Evolutionary conservation across 495 filamentous ascomycete species (phyloP).

Genomic region (Podospora didyma): DNA sequence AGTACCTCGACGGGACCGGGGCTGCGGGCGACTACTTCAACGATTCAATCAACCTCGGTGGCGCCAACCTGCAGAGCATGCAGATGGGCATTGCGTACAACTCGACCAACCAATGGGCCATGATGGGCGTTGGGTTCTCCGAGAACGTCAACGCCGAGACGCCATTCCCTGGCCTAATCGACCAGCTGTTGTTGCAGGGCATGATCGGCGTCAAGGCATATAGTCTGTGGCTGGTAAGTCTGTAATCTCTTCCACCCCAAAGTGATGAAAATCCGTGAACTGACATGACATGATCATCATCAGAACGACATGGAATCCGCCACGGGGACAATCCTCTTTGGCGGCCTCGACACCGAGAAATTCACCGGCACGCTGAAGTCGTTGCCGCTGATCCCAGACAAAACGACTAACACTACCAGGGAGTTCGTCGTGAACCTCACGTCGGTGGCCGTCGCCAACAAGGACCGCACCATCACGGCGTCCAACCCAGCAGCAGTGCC

Average conservation of each 20-base stretch:
- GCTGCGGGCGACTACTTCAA: constrained; percentile 71
- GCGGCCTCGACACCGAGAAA: constrained; percentile 79
- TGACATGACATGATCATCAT: neutral
- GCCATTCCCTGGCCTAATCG: constrained; percentile 71
- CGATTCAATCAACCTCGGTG: constrained; percentile 67
- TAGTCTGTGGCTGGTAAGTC: constrained; percentile 77
- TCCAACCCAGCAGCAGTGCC: constrained; percentile 52
- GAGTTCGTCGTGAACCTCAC: constrained; percentile 74
- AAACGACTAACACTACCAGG: constrained; percentile 38
- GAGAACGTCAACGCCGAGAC: constrained; percentile 64
- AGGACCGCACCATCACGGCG: constrained; percentile 30
- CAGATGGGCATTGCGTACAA: constrained; percentile 80
- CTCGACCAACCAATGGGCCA: constrained; percentile 65
- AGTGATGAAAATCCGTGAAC: neutral
- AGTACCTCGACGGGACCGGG: too few species aligned
- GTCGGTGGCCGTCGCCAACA: constrained; percentile 28
- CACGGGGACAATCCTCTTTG: constrained; percentile 80
- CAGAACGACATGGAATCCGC: constrained; percentile 55
- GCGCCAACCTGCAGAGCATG: constrained; percentile 51
- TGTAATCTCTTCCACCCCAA: neutral
- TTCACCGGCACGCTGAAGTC: constrained; percentile 67
- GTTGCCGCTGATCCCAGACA: constrained; percentile 58
- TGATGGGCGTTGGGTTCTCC: constrained; percentile 81
- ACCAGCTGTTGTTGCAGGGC: constrained; percentile 60
- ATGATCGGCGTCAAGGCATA: constrained; percentile 74